Evolutionary conservation across 2,329 filamentous ascomycete species (phyloP), one percentile per base, ranked within the genome.

Genomic region (Phialocephala sp.): DNA sequence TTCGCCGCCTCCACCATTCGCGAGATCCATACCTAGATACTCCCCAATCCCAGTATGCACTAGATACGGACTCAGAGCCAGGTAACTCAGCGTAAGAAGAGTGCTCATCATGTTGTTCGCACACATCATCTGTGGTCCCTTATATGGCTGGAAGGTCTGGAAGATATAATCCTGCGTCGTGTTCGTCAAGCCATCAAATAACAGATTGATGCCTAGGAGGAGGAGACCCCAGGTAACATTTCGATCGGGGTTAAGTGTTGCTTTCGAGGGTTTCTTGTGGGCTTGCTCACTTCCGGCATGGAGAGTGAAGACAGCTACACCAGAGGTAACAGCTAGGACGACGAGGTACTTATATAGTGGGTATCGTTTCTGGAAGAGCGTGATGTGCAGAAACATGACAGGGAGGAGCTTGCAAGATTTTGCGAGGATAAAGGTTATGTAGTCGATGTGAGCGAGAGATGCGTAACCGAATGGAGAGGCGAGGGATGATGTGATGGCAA

Each of bases 361-460:
- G 79, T 97, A 99, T 57, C 89, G 85, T 75, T 90, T 91, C 66
- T 90, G 89, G 83, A 97, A 99, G 56, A 99, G 80, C 54, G 93
- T 94, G 75, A 98, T 87, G 82, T 99, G 94, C 47, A 99, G 85
- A 75, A 95, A 89, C 95, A 99, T 98, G 75, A 99, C 95, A 2
- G 95, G 95, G n/a, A 99, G 88, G 22, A 99, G 86, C 82, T 99
- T 99, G 89, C 95, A 99, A 73, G 91, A 94, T 81, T 99, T 98
- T 73, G 95, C 94, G 50, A 99, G 90, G 72, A 97, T 92, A 80
- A 97, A 98, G 36, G 95, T 97, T 75, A 98, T 92, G 80, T 98
- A 98, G 85, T 98, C 95, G 79, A 98, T 93, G 78, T 98, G 93
- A 43, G 91, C 89, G 59, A 98, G 88, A 66, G 89, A 91, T 59